Evolutionary conservation across 306 rosid genomes (phyloP), one percentile per base, ranked within the genome.

Genomic region (Quercus parvula): DNA sequence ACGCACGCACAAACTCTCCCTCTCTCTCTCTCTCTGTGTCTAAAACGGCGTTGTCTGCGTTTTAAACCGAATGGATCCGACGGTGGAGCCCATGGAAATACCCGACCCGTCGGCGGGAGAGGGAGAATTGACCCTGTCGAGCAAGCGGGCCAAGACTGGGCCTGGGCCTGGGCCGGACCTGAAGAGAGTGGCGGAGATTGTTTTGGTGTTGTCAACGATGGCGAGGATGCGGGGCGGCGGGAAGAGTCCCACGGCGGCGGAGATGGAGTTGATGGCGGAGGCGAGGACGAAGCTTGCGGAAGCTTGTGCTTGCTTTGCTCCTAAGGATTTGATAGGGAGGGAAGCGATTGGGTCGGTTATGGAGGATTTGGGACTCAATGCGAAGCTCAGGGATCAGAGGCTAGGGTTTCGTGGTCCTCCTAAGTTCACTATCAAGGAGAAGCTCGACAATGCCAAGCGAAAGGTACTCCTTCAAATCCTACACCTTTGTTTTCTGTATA

Each of bases 161-260:
- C 59, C 22, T 55, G 58, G 78, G 6, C 9, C 58, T 3, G 82
- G 30, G 19, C 69, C 55, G 14, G 87, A 82, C 30, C 81, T 91
- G 70, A 91, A 84, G 91, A 82, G 93, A 78, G 98, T 95, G 74
- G 99, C 99, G 77, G 97, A 93, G 90, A 91, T 95, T 85, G 94
- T 95, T 67, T 63, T 95, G 75, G 98, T 88, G 25, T 63, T 95
- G 84, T 93, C 97, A 9, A 84, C 97, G 2, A 89, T 95, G 99
- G 87, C 94, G 51, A 75, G 86, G 38, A 81, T 95, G 78, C 94
- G 99, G 9, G 98, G 83, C 0, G 97, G 97, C 1, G 74, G 90
- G 55, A 89, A 85, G 67, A 81, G 80, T 33, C 98, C 99, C 10
- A 87, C 88, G 44, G 90, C 88, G 19, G 84, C 70, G 1, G 99